Conservation (phyloP, 768 basidiomycete species). For the Cystobasidium ongulense region DNA sequence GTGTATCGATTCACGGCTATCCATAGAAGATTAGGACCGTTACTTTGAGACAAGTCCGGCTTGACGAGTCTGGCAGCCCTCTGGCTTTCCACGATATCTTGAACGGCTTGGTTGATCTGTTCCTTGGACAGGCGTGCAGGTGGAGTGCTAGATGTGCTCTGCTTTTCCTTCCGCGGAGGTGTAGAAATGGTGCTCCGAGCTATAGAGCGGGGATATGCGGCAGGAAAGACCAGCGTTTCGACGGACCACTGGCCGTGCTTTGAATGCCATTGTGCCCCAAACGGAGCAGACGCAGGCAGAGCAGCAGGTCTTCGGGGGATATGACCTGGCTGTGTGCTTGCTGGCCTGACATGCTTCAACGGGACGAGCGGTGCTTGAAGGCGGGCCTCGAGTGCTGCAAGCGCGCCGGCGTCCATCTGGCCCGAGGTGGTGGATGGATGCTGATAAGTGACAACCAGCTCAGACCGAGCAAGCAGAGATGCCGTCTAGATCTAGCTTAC, state of each 20-base stretch:
- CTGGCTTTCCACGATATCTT: neutral
- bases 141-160: neutral
- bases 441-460: no score
- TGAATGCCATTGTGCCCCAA: neutral
- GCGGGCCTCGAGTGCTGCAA: constrained; percentile 2
- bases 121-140: neutral
- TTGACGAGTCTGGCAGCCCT: neutral
- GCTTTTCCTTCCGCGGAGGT: neutral
- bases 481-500: no score
- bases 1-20: constrained; percentile 12
- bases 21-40: constrained; percentile 7
- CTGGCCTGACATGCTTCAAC: neutral
- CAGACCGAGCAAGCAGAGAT: no score
- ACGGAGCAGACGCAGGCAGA: constrained; percentile 8
- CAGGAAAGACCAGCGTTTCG: constrained; percentile 14
- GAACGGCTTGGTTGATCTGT: neutral
- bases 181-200: neutral
- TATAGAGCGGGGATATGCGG: constrained; percentile 15
- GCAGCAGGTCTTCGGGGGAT: constrained; percentile 4
- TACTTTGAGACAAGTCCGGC: neutral
- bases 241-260: neutral
- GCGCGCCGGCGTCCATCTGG: neutral
- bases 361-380: neutral
- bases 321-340: neutral
- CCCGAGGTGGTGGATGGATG: neutral